phyloP scores from a whole-genome alignment of 139 green algal species.

The Trebouxia sp. region DNA sequence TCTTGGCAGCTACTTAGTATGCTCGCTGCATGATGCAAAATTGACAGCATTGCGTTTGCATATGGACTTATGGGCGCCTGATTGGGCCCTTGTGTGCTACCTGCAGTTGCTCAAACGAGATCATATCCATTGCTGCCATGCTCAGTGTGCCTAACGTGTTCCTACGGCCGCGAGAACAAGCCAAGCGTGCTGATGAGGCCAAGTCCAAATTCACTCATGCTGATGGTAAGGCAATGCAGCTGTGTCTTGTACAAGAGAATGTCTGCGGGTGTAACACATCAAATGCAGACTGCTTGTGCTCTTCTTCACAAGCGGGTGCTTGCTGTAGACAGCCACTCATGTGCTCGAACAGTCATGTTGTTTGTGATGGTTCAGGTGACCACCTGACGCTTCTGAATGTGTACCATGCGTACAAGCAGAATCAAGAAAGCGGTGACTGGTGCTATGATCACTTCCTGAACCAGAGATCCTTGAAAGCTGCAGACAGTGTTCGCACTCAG shows the following conservation, averaged over 20 bases:
- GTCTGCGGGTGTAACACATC: no score
- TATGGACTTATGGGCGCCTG: constrained; percentile 14
- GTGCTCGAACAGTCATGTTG: no score
- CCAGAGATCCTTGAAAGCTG: constrained; percentile 84
- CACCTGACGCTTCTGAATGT: constrained; percentile 99
- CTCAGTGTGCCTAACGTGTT: constrained; percentile 95
- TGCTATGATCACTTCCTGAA: constrained; percentile 99
- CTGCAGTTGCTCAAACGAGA: constrained; percentile 93
- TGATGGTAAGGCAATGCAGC: constrained; percentile 80
- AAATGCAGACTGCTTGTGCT: no score
- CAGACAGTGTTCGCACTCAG: constrained; percentile 94
- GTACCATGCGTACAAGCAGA: constrained; percentile 98
- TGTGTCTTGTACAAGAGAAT: no score
- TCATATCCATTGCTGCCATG: constrained; percentile 96
- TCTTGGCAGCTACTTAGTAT: not conserved
- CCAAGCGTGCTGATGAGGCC: constrained; percentile 92
- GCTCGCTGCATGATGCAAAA: not conserved
- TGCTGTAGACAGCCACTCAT: not conserved
- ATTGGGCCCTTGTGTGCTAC: constrained; percentile 29
- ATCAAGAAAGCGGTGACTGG: constrained; percentile 82
- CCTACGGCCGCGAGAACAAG: constrained; percentile 86
- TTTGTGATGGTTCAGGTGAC: constrained; percentile 68
- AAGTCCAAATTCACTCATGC: constrained; percentile 95
- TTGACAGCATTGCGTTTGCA: not conserved
- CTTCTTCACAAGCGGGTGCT: no score